Evolutionary conservation across 768 basidiomycete genomes (phyloP).

Genomic region (Suillus tomentosus): DNA sequence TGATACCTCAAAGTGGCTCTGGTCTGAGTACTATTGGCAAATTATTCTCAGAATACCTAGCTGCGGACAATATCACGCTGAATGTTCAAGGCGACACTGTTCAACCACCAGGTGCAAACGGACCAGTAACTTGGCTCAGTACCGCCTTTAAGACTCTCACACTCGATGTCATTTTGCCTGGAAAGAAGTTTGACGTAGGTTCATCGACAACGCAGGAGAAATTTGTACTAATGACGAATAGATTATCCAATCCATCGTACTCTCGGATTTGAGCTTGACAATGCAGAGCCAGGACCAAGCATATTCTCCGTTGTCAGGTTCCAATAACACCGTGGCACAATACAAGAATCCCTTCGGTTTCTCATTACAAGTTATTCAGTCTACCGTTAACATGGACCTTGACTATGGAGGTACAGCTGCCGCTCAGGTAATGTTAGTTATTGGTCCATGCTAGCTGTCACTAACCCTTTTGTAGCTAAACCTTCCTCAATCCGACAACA

Average conservation of each 20-base stretch:
- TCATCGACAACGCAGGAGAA: neutral
- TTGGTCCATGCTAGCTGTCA: constrained; percentile 7
- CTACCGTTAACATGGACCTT: constrained; percentile 57
- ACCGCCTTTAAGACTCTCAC: constrained; percentile 70
- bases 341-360: constrained; percentile 82
- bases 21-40: constrained; percentile 54
- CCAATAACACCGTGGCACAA: constrained; percentile 52
- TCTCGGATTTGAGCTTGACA: constrained; percentile 57
- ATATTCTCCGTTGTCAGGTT: constrained; percentile 62
- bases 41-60: constrained; percentile 68
- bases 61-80: constrained; percentile 64
- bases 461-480: constrained; percentile 40
- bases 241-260: constrained; percentile 64
- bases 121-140: constrained; percentile 62
- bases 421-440: constrained; percentile 45
- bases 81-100: constrained; percentile 60
- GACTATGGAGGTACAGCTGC: constrained; percentile 48
- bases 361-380: constrained; percentile 61
- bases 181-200: constrained; percentile 54
- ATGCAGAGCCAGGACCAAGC: constrained; percentile 54
- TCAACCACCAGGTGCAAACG: constrained; percentile 53
- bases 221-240: constrained; percentile 23
- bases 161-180: constrained; percentile 62
- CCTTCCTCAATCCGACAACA: constrained; percentile 48
- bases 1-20: constrained; percentile 60